Percentiles rank a stretch among this genome's conserved stretches.
phyloP scores from a whole-genome alignment of 73 alveolate genomes.

The Durusdinium trenchii region DNA sequence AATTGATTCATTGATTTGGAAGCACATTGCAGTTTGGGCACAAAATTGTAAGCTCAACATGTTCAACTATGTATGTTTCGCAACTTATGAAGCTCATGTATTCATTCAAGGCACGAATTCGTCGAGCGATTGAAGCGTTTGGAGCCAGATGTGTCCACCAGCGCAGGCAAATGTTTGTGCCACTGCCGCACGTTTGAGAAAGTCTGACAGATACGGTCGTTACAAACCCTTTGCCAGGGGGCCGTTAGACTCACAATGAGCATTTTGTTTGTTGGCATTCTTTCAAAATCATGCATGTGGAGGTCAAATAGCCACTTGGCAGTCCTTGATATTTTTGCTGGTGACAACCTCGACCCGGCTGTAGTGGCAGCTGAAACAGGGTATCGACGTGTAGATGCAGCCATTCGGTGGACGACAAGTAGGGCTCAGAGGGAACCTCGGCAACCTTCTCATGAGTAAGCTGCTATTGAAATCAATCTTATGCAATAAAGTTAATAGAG shows the following conservation, averaged over 20 bases:
- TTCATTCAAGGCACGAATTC: slow-evolving; percentile 59
- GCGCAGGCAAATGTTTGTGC: slow-evolving; percentile 9
- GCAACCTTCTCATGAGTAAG: neutral
- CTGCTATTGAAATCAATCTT: neutral
- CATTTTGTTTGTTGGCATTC: neutral
- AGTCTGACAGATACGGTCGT: neutral
- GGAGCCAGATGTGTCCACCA: slow-evolving; percentile 60
- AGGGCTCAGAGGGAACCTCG: slow-evolving; percentile 77
- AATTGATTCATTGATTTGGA: neutral
- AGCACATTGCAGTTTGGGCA: neutral
- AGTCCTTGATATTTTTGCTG: slow-evolving; percentile 18
- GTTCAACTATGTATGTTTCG: neutral
- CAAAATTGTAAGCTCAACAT: neutral
- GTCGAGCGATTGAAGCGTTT: slow-evolving; percentile 72
- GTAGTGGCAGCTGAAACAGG: slow-evolving; percentile 50
- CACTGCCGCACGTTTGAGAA: neutral
- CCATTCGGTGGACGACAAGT: slow-evolving; percentile 78
- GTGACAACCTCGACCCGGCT: slow-evolving; percentile 12
- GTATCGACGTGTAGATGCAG: slow-evolving; percentile 64
- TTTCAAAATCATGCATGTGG: neutral
- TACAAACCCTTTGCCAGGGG: neutral
- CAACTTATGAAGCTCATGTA: neutral
- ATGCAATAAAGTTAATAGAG: neutral
- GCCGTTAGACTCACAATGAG: neutral
- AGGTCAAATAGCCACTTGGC: slow-evolving; percentile 2